Conservation (phyloP, 2,329 filamentous ascomycete genomes). For the Phyllosticta citriasiana region DNA sequence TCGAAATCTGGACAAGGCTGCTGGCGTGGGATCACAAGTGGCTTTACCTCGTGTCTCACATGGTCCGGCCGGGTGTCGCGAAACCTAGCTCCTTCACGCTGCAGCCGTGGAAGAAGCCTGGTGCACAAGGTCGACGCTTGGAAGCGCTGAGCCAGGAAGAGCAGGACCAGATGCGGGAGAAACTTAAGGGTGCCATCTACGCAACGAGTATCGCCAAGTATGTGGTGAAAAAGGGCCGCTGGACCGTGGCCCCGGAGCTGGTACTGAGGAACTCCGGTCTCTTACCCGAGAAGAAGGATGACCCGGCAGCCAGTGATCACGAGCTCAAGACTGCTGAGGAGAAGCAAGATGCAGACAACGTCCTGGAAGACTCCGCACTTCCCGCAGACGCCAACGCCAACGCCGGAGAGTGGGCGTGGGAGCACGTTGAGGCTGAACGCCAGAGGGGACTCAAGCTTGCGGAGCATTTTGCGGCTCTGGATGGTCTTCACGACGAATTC, state of each 20-base stretch:
- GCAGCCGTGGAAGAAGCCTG: constrained; percentile 35
- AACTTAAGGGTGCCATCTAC: constrained; percentile 34
- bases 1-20: constrained; percentile 39
- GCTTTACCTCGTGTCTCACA: constrained; percentile 39
- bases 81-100: constrained; percentile 32
- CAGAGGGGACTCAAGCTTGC: constrained; percentile 45
- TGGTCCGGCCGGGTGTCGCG: constrained; percentile 36
- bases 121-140: constrained; percentile 14
- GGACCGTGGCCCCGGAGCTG: constrained; percentile 75
- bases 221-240: constrained; percentile 46
- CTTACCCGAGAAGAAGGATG: constrained; percentile 57
- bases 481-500: constrained; percentile 44
- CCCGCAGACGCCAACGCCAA: constrained; percentile 18
- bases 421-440: constrained; percentile 49
- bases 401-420: constrained; percentile 46
- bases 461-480: constrained; percentile 44
- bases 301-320: constrained; percentile 5
- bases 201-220: constrained; percentile 41
- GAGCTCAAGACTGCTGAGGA: neutral
- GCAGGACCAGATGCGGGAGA: constrained; percentile 15
- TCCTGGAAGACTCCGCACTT: constrained; percentile 10
- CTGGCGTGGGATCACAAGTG: constrained; percentile 42
- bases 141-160: constrained; percentile 17
- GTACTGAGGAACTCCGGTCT: constrained; percentile 62
- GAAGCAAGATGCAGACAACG: neutral